A percentile compares a stretch with the other conserved stretches of the same genome.
phyloP scores from a whole-genome alignment of 768 basidiomycete species.

The Suillus decipiens region DNA sequence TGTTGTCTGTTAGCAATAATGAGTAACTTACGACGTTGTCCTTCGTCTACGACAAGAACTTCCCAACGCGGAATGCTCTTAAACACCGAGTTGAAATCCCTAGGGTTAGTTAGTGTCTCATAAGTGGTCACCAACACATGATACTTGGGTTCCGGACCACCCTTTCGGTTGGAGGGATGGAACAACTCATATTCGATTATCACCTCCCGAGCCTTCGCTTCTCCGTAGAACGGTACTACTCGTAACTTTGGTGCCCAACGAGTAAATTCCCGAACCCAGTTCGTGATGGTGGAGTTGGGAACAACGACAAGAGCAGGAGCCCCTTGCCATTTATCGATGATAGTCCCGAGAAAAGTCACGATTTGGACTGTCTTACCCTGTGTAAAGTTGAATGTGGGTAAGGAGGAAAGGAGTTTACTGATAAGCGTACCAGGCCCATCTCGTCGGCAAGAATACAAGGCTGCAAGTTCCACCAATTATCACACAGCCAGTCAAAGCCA shows the following conservation, averaged over 20 bases:
- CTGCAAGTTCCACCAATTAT: constrained; percentile 87
- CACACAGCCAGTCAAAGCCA: constrained; percentile 82
- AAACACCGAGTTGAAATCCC: constrained; percentile 77
- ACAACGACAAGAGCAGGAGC: constrained; percentile 89
- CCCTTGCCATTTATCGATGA: constrained; percentile 54
- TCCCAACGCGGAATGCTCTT: constrained; percentile 90
- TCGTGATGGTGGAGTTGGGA: constrained; percentile 94
- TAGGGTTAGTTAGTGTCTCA: constrained; percentile 70
- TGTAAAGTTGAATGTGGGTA: constrained; percentile 7
- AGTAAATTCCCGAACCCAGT: constrained; percentile 94
- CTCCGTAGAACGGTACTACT: constrained; percentile 88
- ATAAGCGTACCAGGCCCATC: constrained; percentile 79
- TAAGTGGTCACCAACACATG: constrained; percentile 95
- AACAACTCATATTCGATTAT: constrained; percentile 81
- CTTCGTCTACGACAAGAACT: constrained; percentile 90
- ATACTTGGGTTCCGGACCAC: constrained; percentile 60
- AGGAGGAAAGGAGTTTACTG: constrained; percentile 9
- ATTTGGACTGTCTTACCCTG: constrained; percentile 95
- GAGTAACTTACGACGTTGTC: constrained; percentile 71
- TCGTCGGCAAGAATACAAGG: constrained; percentile 94
- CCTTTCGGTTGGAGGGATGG: constrained; percentile 47
- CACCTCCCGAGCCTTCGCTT: constrained; percentile 74
- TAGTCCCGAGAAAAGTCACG: constrained; percentile 75
- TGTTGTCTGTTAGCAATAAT: background rate
- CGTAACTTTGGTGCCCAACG: constrained; percentile 65